phyloP scores from a whole-genome alignment of 179 eudicot species.

The Spergularia azorica region DNA sequence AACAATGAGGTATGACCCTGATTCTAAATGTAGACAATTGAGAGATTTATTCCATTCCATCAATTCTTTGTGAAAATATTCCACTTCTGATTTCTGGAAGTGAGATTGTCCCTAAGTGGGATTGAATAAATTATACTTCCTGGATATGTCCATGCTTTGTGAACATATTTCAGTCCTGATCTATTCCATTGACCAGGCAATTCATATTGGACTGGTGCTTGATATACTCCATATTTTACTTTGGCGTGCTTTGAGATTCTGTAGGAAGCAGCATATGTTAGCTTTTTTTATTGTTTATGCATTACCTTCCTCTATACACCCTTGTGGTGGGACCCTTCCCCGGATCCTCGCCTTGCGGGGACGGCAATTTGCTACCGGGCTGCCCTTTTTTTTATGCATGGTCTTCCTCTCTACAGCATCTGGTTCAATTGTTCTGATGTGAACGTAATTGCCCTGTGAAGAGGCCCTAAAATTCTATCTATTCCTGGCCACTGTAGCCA shows the following conservation, averaged over 20 bases:
- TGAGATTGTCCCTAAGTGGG: background rate
- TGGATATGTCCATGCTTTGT: background rate
- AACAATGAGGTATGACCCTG: constrained; percentile 72
- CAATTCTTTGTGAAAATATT: background rate
- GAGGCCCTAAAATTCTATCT: background rate
- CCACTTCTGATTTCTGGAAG: background rate
- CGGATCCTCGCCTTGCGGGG: too few relatives aligned
- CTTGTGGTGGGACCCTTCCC: too few relatives aligned
- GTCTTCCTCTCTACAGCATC: background rate
- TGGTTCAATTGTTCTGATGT: background rate
- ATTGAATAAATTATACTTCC: background rate
- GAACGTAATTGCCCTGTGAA: background rate
- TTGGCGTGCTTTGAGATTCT: background rate
- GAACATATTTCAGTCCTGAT: constrained; percentile 7
- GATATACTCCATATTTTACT: too few relatives aligned
- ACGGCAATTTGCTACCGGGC: background rate
- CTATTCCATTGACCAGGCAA: background rate
- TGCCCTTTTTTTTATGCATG: background rate
- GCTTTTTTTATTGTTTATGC: background rate
- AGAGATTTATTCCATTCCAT: background rate
- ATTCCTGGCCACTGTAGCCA: background rate
- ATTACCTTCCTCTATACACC: too few relatives aligned
- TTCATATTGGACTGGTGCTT: background rate
- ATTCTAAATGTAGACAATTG: constrained; percentile 15
- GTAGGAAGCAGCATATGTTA: background rate